These are phyloP conservation scores for Globisporangium irregulare DNA, from an alignment of 352 stramenopile genomes.

Conservation along the genomic window DNA sequence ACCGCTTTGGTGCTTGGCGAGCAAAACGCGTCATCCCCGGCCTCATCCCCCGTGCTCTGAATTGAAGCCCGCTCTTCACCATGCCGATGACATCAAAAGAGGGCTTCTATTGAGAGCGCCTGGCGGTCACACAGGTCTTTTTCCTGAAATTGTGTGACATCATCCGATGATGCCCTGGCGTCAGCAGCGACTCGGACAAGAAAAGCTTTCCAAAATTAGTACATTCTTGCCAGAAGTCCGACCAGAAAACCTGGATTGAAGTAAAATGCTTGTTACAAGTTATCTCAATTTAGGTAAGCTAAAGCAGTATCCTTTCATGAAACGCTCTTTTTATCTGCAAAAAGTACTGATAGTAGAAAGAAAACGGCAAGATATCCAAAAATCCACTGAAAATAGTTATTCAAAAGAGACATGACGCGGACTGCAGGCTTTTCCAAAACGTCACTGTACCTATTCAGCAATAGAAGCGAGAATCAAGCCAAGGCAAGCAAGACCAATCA, in stretches of 20 bases:
- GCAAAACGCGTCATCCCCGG: not conserved
- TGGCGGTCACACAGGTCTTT: not conserved
- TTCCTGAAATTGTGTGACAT: constrained; percentile 26
- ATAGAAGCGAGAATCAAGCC: not conserved
- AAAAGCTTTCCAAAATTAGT: not conserved
- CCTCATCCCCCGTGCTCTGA: not conserved
- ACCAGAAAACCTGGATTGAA: not conserved
- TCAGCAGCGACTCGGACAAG: not conserved
- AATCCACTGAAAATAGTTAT: not conserved
- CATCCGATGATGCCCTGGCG: constrained; percentile 21
- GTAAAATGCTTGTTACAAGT: too few species aligned
- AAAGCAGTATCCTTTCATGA: too few species aligned
- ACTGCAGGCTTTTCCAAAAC: not conserved
- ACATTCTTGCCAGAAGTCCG: too few species aligned
- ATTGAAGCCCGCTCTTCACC: not conserved
- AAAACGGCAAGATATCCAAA: not conserved
- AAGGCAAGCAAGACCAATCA: not conserved
- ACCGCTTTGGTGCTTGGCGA: constrained; percentile 8
- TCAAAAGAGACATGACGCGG: not conserved
- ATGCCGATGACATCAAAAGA: constrained; percentile 7
- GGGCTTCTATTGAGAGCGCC: constrained; percentile 15
- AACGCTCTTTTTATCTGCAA: not conserved
- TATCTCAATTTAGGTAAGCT: too few species aligned
- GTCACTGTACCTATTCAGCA: not conserved
- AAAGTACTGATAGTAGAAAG: not conserved